Conservation (phyloP, 179 eudicot genomes). For the Actinidia arguta region DNA sequence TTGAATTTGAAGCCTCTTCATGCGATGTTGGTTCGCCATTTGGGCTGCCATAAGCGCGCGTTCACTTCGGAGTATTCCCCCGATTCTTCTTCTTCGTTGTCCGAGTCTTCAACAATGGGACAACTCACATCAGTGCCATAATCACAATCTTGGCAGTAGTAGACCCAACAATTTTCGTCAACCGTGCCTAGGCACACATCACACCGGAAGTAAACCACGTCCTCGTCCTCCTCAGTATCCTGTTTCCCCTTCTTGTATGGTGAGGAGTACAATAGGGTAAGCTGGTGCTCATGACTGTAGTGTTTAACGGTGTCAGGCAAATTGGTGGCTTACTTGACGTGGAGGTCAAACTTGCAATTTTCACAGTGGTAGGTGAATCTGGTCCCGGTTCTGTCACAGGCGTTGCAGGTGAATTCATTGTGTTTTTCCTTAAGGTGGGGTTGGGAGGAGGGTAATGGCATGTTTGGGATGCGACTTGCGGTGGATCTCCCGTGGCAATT, state of each 20-base stretch:
- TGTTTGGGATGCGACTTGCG: background rate
- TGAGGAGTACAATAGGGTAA: background rate
- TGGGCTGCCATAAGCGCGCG: constrained; percentile 78
- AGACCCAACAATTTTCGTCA: background rate
- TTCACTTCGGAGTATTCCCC: constrained; percentile 19
- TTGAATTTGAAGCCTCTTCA: constrained; percentile 8
- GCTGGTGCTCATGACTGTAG: background rate
- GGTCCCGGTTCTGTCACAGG: background rate
- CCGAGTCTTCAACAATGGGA: background rate
- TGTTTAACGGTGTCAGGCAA: background rate
- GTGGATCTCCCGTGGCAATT: too few relatives aligned
- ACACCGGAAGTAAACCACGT: background rate
- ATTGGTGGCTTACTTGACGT: background rate
- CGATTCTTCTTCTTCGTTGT: background rate
- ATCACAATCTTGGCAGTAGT: background rate
- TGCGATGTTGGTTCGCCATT: constrained; percentile 38
- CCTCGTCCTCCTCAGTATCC: too few relatives aligned
- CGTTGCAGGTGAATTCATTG: background rate
- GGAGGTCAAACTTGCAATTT: constrained; percentile 1
- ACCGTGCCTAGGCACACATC: background rate
- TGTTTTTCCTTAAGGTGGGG: too few relatives aligned
- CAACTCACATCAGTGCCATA: constrained; percentile 2
- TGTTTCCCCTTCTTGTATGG: too few relatives aligned
- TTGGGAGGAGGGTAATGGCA: background rate
- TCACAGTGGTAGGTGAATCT: background rate